Conservation (phyloP, 305 asterid genomes). For the Fraxinus nigra region DNA sequence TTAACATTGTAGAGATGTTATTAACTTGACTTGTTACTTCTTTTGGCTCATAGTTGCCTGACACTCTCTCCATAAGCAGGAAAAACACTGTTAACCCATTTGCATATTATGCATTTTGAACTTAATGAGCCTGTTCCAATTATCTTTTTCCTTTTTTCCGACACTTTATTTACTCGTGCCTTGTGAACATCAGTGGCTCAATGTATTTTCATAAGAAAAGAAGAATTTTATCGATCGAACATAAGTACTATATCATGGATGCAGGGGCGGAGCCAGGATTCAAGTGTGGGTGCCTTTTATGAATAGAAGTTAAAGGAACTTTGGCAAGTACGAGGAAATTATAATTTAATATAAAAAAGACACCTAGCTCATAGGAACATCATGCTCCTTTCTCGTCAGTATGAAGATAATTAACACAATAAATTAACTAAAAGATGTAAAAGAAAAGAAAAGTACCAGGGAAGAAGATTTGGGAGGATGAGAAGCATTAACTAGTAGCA, state of each 20-base stretch:
- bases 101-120: neutral
- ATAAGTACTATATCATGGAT: neutral
- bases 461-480: neutral
- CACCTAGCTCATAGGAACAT: neutral
- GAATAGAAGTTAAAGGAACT: neutral
- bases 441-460: neutral
- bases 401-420: neutral
- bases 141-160: neutral
- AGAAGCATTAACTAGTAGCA: neutral
- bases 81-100: slow-evolving; percentile 3
- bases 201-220: neutral
- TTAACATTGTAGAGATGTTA: neutral
- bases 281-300: neutral
- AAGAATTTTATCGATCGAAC: neutral
- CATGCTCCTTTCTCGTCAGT: neutral
- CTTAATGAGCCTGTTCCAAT: neutral
- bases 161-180: neutral
- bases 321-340: neutral
- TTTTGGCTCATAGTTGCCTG: neutral
- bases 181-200: neutral
- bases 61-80: neutral
- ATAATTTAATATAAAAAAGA: neutral
- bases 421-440: neutral
- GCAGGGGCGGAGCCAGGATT: neutral
- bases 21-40: neutral